Conservation (phyloP, 2,329 filamentous ascomycete genomes). For the Colletotrichum paranaense region DNA sequence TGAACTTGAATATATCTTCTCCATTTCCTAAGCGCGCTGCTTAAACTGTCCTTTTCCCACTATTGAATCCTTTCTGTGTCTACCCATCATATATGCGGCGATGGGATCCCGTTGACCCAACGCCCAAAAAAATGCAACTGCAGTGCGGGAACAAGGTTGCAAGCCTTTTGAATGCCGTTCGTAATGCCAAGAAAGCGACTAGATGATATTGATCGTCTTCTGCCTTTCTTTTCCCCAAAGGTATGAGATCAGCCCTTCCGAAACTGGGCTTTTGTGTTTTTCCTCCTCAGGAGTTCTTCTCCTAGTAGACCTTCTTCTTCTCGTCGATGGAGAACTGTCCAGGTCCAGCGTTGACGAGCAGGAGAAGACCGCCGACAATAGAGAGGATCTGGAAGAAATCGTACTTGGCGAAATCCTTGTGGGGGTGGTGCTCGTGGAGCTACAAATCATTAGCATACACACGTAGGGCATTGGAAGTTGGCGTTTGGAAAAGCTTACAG, state of each 20-base stretch:
- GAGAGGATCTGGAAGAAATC: conserved; percentile 99
- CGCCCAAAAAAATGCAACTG: conserved; percentile 44
- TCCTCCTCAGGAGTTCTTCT: neutral
- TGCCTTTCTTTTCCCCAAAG: neutral
- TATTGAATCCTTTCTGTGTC: conserved; percentile 26
- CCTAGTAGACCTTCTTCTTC: conserved; percentile 99
- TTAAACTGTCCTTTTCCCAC: conserved; percentile 22
- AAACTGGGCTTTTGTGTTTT: conserved; percentile 17
- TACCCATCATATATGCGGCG: conserved; percentile 36
- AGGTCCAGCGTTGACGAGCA: conserved; percentile 98
- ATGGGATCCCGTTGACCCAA: conserved; percentile 42
- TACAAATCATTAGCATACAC: conserved; percentile 47
- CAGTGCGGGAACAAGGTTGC: conserved; percentile 37
- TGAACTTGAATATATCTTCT: conserved; percentile 32
- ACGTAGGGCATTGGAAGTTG: neutral
- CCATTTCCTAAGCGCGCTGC: conserved; percentile 29
- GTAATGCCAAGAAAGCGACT: conserved; percentile 31
- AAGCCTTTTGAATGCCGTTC: conserved; percentile 36
- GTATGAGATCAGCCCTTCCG: conserved; percentile 6
- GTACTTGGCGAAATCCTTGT: conserved; percentile 99
- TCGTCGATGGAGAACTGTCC: conserved; percentile 98
- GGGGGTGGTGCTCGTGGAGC: conserved; percentile 97
- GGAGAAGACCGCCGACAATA: conserved; percentile 94
- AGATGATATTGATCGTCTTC: conserved; percentile 4
- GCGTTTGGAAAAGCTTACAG: conserved; percentile 71